These are phyloP conservation scores for Nemania sp. DNA, from an alignment of 2,329 filamentous ascomycete genomes.

Conservation along the genomic window DNA sequence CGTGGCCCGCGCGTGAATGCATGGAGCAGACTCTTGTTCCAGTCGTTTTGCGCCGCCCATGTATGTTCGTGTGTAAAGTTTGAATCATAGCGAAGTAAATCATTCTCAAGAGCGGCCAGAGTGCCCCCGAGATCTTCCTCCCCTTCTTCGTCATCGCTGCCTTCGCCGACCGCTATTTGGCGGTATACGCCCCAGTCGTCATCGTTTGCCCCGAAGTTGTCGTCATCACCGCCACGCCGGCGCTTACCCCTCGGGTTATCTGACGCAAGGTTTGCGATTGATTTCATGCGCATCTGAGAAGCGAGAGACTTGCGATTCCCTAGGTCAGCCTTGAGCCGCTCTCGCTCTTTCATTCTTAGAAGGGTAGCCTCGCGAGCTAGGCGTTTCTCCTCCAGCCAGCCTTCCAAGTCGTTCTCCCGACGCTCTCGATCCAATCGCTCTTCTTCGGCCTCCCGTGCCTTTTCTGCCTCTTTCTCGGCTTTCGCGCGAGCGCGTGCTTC, in stretches of 20 bases:
- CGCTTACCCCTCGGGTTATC: slow-evolving; percentile 86
- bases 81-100: slow-evolving; percentile 84
- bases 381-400: slow-evolving; percentile 84
- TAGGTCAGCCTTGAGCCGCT: slow-evolving; percentile 89
- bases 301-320: slow-evolving; percentile 96
- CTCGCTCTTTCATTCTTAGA: slow-evolving; percentile 88
- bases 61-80: slow-evolving; percentile 92
- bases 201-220: slow-evolving; percentile 95
- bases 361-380: slow-evolving; percentile 71
- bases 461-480: slow-evolving; percentile 92
- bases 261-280: slow-evolving; percentile 91
- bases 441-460: slow-evolving; percentile 80
- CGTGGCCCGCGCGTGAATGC: slow-evolving; percentile 87
- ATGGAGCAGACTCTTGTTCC: slow-evolving; percentile 90
- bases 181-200: slow-evolving; percentile 98
- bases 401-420: slow-evolving; percentile 80
- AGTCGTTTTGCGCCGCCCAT: slow-evolving; percentile 88
- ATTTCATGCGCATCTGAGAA: slow-evolving; percentile 97
- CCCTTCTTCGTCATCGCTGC: slow-evolving; percentile 77
- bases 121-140: slow-evolving; percentile 81
- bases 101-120: slow-evolving; percentile 78
- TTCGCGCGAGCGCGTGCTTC: slow-evolving; percentile 93
- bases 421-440: slow-evolving; percentile 82
- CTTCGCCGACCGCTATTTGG: slow-evolving; percentile 82
- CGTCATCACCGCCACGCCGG: slow-evolving; percentile 85